These are phyloP conservation scores for Pestalotiopsis fici DNA, from an alignment of 2,329 filamentous ascomycete species.

Conservation along the genomic window DNA sequence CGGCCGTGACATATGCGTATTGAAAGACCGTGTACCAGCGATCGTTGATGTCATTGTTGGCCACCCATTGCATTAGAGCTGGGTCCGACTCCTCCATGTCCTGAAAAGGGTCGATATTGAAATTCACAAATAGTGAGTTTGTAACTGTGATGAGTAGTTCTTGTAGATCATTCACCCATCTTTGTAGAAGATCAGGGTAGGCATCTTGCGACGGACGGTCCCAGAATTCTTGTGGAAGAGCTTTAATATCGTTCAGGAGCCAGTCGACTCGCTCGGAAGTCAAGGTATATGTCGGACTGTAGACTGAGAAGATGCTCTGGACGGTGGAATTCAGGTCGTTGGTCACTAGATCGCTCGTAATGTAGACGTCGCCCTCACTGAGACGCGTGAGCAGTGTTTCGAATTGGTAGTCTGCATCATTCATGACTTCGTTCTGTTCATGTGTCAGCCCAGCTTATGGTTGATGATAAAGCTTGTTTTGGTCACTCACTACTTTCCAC, in stretches of 20 bases:
- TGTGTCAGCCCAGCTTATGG: background rate
- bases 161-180: constrained; percentile 1
- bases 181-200: background rate
- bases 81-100: background rate
- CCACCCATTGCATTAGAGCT: background rate
- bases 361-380: background rate
- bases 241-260: constrained; percentile 7
- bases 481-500: constrained; percentile 31
- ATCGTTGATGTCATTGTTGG: background rate
- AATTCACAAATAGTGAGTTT: constrained; percentile 13
- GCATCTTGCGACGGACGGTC: background rate
- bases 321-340: background rate
- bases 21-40: constrained; percentile 1
- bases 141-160: constrained; percentile 10
- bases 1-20: constrained; percentile 15
- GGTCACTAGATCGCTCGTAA: constrained; percentile 12
- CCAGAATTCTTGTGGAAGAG: background rate
- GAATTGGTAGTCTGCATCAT: constrained; percentile 26
- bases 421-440: constrained; percentile 6
- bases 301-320: background rate
- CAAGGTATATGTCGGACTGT: background rate
- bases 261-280: background rate
- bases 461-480: background rate
- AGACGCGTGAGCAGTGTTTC: constrained; percentile 1
- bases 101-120: constrained; percentile 10